phyloP scores from a whole-genome alignment of 108 stramenopile species.

The Nitzschia putrida region DNA sequence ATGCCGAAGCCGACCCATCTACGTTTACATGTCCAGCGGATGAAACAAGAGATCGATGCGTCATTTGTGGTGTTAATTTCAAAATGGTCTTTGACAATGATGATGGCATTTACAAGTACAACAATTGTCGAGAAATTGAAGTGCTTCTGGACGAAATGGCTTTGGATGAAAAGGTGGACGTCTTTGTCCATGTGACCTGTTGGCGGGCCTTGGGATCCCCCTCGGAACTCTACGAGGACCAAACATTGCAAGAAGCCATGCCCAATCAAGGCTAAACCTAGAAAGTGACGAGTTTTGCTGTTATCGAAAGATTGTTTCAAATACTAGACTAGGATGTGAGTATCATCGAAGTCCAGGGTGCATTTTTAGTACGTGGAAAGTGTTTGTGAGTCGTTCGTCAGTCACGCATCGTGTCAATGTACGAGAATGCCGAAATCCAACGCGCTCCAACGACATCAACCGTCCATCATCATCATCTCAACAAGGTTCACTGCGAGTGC shows the following conservation, averaged over 20 bases:
- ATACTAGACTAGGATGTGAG: too few relatives aligned
- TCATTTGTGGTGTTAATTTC: conserved; percentile 85
- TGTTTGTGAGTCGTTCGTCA: neutral
- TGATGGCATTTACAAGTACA: conserved; percentile 85
- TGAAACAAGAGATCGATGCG: conserved; percentile 74
- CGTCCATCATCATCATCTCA: neutral
- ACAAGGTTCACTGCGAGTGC: neutral
- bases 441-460: neutral
- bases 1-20: conserved; percentile 27
- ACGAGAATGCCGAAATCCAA: neutral
- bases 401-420: neutral
- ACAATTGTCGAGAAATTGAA: conserved; percentile 77
- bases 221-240: conserved; percentile 64
- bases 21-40: conserved; percentile 65
- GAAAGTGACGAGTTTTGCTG: too few relatives aligned
- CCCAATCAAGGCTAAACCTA: neutral
- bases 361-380: neutral
- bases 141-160: conserved; percentile 71
- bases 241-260: conserved; percentile 49
- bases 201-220: conserved; percentile 78
- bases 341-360: too few relatives aligned
- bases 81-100: conserved; percentile 89
- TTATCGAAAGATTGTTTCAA: too few relatives aligned
- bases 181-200: conserved; percentile 80
- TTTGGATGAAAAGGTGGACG: conserved; percentile 52